These are phyloP conservation scores for Leccinum variicolor DNA, from an alignment of 768 basidiomycete genomes.

Conservation along the genomic window DNA sequence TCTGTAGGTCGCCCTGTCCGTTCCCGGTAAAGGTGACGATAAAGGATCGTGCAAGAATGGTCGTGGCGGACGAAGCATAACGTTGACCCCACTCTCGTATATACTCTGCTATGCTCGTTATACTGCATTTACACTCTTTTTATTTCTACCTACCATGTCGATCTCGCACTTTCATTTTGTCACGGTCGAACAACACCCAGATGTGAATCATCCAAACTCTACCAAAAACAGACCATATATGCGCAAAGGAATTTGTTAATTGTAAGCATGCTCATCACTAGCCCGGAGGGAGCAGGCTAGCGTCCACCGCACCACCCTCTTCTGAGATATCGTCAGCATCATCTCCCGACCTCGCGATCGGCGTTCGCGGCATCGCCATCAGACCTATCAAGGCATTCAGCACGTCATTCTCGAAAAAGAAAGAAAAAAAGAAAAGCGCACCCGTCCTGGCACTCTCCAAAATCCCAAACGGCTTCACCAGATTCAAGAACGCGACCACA, in stretches of 20 bases:
- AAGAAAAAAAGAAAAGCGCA: constrained; percentile 33
- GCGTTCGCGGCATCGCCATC: constrained; percentile 99
- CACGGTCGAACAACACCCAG: no score
- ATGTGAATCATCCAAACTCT: no score
- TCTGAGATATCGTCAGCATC: constrained; percentile 55
- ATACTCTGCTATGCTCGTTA: no score
- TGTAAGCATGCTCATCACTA: constrained; percentile 42
- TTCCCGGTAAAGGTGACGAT: constrained; percentile 3
- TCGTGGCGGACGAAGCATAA: not conserved
- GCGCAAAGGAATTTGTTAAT: no score
- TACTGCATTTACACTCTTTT: not conserved
- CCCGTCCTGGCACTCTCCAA: constrained; percentile 94
- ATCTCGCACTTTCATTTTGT: no score
- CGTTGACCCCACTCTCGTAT: no score
- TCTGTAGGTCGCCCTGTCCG: not conserved
- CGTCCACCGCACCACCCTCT: constrained; percentile 68
- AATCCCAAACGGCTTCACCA: constrained; percentile 93
- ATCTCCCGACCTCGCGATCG: constrained; percentile 59
- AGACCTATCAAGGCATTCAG: constrained; percentile 49
- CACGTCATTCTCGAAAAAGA: not conserved
- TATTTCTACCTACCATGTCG: not conserved
- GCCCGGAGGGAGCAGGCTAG: constrained; percentile 91
- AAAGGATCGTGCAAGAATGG: not conserved
- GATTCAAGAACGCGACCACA: constrained; percentile 88
- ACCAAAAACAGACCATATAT: no score